A percentile compares a stretch with the other conserved stretches of the same genome.
Conservation (phyloP, 768 basidiomycete genomes). For the Trametes meyenii region DNA sequence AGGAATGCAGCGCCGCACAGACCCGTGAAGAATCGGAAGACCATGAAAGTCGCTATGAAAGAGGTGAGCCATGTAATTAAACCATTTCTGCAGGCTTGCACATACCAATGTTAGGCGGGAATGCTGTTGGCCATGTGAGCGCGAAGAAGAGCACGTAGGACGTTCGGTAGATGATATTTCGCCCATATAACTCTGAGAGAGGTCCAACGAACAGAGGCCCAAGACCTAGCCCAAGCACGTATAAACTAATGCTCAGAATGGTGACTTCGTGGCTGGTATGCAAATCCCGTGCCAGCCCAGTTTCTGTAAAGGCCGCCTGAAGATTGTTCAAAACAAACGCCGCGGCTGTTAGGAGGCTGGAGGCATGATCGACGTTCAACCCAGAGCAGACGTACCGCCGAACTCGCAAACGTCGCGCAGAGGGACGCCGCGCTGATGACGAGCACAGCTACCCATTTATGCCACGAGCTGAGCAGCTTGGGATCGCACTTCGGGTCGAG, state of each 20-base stretch:
- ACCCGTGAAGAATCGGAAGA: conserved; percentile 62
- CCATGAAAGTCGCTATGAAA: conserved; percentile 55
- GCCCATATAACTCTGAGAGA: conserved; percentile 58
- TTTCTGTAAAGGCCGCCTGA: conserved; percentile 67
- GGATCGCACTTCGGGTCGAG: conserved; percentile 34
- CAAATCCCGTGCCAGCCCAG: conserved; percentile 53
- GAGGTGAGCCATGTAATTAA: conserved; percentile 2
- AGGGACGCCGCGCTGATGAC: conserved; percentile 29
- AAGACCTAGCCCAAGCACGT: conserved; percentile 42
- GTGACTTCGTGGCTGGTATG: conserved; percentile 56
- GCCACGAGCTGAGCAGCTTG: conserved; percentile 21
- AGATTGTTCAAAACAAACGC: no score
- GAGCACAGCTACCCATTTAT: conserved; percentile 33
- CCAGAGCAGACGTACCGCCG: conserved; percentile 45
- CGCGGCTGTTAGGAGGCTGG: no score
- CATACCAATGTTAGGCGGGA: conserved; percentile 66
- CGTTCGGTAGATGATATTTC: conserved; percentile 58
- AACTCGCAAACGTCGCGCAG: conserved; percentile 53
- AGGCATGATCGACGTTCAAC: no score
- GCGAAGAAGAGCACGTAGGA: conserved; percentile 65
- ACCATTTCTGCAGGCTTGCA: background rate
- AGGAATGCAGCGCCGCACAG: conserved; percentile 60
- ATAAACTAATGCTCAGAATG: conserved; percentile 50
- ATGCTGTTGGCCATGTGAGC: conserved; percentile 73
- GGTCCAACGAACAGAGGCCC: conserved; percentile 39